Percentiles rank a stretch among this genome's conserved stretches.
phyloP scores from a whole-genome alignment of 1,284 basidiomycete genomes.

The Thelephora terrestris region DNA sequence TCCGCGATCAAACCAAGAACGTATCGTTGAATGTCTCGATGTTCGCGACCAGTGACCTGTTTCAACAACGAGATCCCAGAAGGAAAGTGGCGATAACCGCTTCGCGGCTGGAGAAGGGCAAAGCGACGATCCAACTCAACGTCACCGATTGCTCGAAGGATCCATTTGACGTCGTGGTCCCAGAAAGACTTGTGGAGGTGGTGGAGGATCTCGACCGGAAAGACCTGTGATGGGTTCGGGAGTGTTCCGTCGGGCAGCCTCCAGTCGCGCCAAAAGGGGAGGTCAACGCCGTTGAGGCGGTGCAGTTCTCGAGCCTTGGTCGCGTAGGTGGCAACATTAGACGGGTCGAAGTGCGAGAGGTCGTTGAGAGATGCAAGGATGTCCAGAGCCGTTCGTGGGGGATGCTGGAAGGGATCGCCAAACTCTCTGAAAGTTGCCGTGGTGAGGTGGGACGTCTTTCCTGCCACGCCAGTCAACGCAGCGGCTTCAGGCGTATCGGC shows the following conservation, averaged over 20 bases:
- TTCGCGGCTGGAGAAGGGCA: slow-evolving; percentile 2
- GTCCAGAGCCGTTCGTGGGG: no score
- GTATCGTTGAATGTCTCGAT: not conserved
- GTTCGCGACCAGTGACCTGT: not conserved
- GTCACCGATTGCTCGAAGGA: slow-evolving; percentile 2
- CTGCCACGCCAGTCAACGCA: not conserved
- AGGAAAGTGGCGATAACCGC: not conserved
- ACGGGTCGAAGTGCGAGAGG: no score
- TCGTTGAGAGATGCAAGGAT: no score
- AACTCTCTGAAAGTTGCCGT: slow-evolving; percentile 10
- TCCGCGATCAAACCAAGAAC: not conserved
- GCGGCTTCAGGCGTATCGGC: slow-evolving; percentile 7
- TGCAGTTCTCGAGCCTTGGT: not conserved
- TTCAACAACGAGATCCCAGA: not conserved
- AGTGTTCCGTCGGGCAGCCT: no score
- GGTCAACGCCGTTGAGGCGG: slow-evolving; percentile 4
- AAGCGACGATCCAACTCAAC: slow-evolving; percentile 6
- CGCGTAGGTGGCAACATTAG: no score
- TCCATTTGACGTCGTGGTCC: slow-evolving; percentile 9
- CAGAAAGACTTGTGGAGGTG: slow-evolving; percentile 3
- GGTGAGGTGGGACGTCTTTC: slow-evolving; percentile 1
- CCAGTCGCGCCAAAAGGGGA: slow-evolving; percentile 10
- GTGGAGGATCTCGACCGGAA: slow-evolving; percentile 4
- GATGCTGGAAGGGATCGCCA: not conserved
- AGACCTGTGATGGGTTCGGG: slow-evolving; percentile 5